Evolutionary conservation across 129 eudicot genomes (phyloP).

Genomic region (Arctium minus): DNA sequence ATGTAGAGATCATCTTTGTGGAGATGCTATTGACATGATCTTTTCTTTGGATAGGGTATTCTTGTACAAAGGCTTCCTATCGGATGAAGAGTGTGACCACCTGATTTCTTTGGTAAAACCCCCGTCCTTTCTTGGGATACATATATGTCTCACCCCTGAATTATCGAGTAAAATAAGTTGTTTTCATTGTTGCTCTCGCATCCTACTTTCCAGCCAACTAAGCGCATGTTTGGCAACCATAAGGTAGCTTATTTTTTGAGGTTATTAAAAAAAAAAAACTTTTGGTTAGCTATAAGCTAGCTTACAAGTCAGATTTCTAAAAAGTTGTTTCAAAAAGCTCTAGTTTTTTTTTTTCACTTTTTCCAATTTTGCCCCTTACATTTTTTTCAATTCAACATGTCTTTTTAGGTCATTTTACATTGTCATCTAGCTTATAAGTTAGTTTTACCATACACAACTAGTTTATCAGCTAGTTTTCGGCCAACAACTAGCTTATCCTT

Average conservation of each 20-base stretch:
- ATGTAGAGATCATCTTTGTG: neutral
- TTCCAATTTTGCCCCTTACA: neutral
- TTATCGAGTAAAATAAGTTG: neutral
- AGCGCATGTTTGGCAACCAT: neutral
- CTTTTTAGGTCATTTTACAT: neutral
- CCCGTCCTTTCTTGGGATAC: neutral
- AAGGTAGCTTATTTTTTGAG: neutral
- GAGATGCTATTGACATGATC: slow-evolving; percentile 28
- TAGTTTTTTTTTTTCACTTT: neutral
- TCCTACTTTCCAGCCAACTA: neutral
- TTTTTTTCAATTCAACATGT: neutral
- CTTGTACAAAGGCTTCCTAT: slow-evolving; percentile 59
- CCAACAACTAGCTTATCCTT: neutral
- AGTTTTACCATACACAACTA: neutral
- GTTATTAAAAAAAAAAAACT: no score
- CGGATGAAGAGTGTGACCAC: slow-evolving; percentile 80
- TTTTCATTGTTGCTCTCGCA: neutral
- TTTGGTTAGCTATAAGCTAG: neutral
- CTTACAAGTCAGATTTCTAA: neutral
- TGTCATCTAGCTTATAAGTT: neutral
- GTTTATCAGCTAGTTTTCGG: neutral
- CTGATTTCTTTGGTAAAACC: slow-evolving; percentile 57
- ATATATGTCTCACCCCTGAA: neutral
- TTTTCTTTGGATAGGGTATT: slow-evolving; percentile 59
- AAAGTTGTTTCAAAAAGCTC: neutral